Percentiles rank a stretch among this genome's conserved stretches.
Conservation (phyloP, 257 asterid genomes). For the Solanum sitiens region DNA sequence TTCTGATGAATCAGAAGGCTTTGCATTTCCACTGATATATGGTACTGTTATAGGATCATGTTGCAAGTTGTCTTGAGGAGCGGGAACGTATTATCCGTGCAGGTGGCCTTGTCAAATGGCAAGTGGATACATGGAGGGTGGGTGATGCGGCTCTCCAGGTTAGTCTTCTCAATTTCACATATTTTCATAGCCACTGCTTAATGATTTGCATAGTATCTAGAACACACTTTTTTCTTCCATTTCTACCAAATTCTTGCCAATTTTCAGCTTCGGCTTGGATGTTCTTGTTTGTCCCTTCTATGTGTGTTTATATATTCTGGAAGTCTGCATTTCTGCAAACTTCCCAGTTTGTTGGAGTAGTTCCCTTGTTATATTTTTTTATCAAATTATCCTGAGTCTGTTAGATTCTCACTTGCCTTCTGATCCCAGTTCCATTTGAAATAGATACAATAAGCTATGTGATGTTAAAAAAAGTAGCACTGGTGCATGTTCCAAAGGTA, state of each 20-base stretch:
- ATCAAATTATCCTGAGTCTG: background rate
- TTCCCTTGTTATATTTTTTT: background rate
- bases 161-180: conserved; percentile 4
- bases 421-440: background rate
- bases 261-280: background rate
- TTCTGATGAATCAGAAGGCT: background rate
- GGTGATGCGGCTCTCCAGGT: conserved; percentile 97
- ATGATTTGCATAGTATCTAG: background rate
- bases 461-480: background rate
- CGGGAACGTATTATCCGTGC: conserved; percentile 67
- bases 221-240: background rate
- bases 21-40: background rate
- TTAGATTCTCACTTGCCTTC: background rate
- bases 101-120: conserved; percentile 82
- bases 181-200: background rate
- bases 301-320: background rate
- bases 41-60: conserved; percentile 75
- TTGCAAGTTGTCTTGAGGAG: conserved; percentile 83
- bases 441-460: background rate
- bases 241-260: background rate
- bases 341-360: background rate
- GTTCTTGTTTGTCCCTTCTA: background rate
- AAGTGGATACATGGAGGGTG: conserved; percentile 88
- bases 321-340: background rate
- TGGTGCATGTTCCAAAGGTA: background rate